Base-by-base conservation (phyloP, 257 asterid species). In the Eucommia ulmoides region DNA sequence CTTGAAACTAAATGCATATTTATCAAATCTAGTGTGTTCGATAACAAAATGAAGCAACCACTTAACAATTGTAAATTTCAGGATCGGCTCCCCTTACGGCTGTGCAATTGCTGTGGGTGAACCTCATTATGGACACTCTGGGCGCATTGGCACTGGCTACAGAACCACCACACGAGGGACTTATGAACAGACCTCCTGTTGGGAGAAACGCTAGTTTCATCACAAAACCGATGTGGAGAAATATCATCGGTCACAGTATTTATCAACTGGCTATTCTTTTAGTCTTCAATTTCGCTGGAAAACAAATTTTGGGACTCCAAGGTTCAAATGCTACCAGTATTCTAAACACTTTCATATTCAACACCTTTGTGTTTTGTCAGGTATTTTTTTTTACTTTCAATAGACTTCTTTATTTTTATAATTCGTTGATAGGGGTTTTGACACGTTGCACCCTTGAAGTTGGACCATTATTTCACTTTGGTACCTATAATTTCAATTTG, bases 141-240 rank as follows among this genome's bases (percentile, higher is more conserved):
- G 99, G 99, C 46, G 99, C 99, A 54, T 84, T 91, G 49, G 99
- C 99, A 33, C 78, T 91, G 17, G 99, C 99, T 51, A 91, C 97
- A 7, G 99, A 91, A 69, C 97, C 94, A 18, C 97, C 99, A 56
- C 76, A 83, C 24, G 95, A 83, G 0, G 93, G 88, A 61, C 82
- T 91, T 48, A 91, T 91, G 99, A 61, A 69, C 62, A 79, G 97
- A 65, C 89, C 83, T 55, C 99, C 97, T 2, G 77, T 91, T 18
- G 64, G 71, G 29, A 79, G 95, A 62, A 54, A 68, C 3, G 83
- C 73, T 7, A 79, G 67, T 68, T 91, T 91, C 71, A 86, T 91
- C 45, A 91, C 97, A 41, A 53, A 51, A 64, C 75, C 74, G 47
- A 91, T 91, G 99, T 91, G 99, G 99, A 69, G 96, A 72, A 91